Conservation (phyloP, 2,329 filamentous ascomycete species). For the Rosellinia necatrix region DNA sequence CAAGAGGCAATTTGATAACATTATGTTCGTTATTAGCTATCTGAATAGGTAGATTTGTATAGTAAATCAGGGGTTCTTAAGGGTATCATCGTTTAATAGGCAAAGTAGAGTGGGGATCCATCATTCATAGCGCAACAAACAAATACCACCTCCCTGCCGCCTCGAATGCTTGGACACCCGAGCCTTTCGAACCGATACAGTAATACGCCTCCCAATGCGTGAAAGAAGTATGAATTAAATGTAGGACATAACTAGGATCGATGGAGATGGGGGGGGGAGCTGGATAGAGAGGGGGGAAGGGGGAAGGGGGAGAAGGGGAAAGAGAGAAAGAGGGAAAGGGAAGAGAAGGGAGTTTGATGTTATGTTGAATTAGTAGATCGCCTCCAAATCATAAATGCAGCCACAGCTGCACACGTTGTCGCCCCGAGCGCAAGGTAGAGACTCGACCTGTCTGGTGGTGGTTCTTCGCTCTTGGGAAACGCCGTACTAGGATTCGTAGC, state of each 20-base stretch:
- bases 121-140: slow-evolving; percentile 16
- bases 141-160: neutral
- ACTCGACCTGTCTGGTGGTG: slow-evolving; percentile 79
- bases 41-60: slow-evolving; percentile 21
- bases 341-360: neutral
- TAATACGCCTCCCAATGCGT: slow-evolving; percentile 14
- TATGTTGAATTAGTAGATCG: slow-evolving; percentile 55
- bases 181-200: neutral
- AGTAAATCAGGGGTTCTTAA: slow-evolving; percentile 24
- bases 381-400: slow-evolving; percentile 69
- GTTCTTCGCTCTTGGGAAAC: slow-evolving; percentile 88
- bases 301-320: slow-evolving; percentile 8
- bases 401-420: slow-evolving; percentile 64
- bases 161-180: neutral
- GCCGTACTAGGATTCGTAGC: slow-evolving; percentile 87
- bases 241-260: neutral
- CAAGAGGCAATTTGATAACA: neutral
- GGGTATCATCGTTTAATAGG: slow-evolving; percentile 35
- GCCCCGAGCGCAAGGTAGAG: slow-evolving; percentile 86
- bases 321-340: neutral
- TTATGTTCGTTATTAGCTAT: slow-evolving; percentile 30
- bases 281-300: neutral
- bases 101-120: slow-evolving; percentile 23
- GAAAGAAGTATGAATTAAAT: no score
- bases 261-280: slow-evolving; percentile 4